Evolutionary conservation across 306 rosid species (phyloP), one percentile per base, ranked within the genome.

Genomic region (Quercus engelmannii): DNA sequence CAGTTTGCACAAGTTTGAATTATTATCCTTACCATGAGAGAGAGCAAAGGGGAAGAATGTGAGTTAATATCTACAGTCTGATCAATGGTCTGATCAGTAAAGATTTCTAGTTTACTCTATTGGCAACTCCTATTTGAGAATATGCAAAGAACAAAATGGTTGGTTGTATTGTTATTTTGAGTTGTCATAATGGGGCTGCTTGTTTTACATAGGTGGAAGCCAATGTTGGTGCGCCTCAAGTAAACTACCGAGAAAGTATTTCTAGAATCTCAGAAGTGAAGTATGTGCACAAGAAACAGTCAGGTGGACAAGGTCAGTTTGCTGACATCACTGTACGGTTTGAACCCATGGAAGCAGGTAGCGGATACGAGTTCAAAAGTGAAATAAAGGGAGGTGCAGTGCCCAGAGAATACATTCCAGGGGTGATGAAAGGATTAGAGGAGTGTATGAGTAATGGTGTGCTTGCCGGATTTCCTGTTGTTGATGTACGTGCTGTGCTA

Each of bases 201-300:
- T 83, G 76, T 30, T 81, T 54, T 75, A 57, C 73, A 78, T 76
- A 94, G 98, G 99, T 95, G 76, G 98, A 91, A 76, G 99, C 99
- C 15, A 95, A 95, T 63, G 98, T 95, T 55, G 99, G 99, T 56
- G 99, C 99, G 54, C 99, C 98, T 58, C 99, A 95, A 88, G 99
- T 95, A 70, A 95, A 95, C 87, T 95, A 95, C 88, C 82, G 98
- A 65, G 99, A 95, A 83, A 95, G 98, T 85, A 95, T 95, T 86
- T 92, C 98, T 35, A 95, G 72, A 85, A 5, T 80, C 59, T 19
- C 93, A 3, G 92, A 91, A 83, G 90, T 83, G 38, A 91, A 90
- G 84, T 95, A 93, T 75, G 91, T 95, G 82, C 98, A 95, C 97
- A 95, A 95, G 86, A 95, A 95, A 82, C 98, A 95, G 76, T 95